phyloP scores from a whole-genome alignment of 331 rosid genomes.

The Spiraea crenata region DNA sequence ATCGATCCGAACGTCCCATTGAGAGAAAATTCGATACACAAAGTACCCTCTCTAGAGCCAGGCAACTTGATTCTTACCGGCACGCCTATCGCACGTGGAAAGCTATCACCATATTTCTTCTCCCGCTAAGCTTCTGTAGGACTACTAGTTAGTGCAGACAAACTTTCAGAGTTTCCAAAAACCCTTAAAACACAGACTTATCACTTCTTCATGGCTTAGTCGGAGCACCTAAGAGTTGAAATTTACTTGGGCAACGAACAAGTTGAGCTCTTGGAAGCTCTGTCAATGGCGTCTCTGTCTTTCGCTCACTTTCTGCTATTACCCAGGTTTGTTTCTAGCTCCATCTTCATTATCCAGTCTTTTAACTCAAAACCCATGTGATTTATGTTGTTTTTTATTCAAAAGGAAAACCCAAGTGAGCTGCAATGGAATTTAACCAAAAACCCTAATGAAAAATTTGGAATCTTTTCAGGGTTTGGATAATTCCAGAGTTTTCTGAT shows the following conservation, averaged over 20 bases:
- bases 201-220: constrained; percentile 32
- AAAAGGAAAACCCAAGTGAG: neutral
- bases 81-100: constrained; percentile 6
- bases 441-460: neutral
- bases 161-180: neutral
- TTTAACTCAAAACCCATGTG: neutral
- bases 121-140: constrained; percentile 4
- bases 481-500: neutral
- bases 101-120: constrained; percentile 3
- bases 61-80: neutral
- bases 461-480: constrained; percentile 8
- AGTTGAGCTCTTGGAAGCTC: constrained; percentile 18
- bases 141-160: neutral
- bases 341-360: neutral
- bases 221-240: constrained; percentile 19
- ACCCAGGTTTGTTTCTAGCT: constrained; percentile 60
- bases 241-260: constrained; percentile 3
- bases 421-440: neutral
- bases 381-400: neutral
- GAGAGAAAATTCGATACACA: too few relatives aligned
- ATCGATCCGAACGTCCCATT: too few relatives aligned
- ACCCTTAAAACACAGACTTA: neutral
- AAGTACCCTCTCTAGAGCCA: too few relatives aligned
- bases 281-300: constrained; percentile 60
- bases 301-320: constrained; percentile 54